phyloP scores from a whole-genome alignment of 208 protist genomes.

The Trypanosoma mega region DNA sequence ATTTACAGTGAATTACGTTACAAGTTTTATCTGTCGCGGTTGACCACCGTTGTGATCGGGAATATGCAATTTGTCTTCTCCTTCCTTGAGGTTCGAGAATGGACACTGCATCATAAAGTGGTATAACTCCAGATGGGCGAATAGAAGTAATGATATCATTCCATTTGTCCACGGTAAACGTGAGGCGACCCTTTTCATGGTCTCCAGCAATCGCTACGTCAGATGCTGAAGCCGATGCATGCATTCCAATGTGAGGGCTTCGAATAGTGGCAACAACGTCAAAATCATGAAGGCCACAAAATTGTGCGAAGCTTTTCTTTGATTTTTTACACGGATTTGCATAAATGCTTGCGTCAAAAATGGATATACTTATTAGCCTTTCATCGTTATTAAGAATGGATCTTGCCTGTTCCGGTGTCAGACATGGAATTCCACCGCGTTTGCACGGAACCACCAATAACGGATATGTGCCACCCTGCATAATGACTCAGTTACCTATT shows the following conservation, averaged over 20 bases:
- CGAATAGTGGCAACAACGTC: conserved; percentile 52
- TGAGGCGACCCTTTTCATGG: conserved; percentile 62
- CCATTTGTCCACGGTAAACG: conserved; percentile 52
- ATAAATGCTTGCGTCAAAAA: conserved; percentile 73
- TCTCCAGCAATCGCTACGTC: conserved; percentile 50
- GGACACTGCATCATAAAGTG: conserved; percentile 52
- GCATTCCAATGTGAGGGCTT: conserved; percentile 62
- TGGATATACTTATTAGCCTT: conserved; percentile 52
- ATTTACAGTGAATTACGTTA: conserved; percentile 11
- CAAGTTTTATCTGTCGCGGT: conserved; percentile 2
- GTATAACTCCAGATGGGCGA: conserved; percentile 46
- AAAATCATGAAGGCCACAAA: conserved; percentile 65
- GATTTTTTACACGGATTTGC: conserved; percentile 37
- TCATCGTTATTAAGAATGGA: conserved; percentile 59
- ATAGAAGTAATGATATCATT: conserved; percentile 45
- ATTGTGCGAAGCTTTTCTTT: conserved; percentile 39
- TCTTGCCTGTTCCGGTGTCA: conserved; percentile 66
- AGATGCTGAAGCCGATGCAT: conserved; percentile 52
- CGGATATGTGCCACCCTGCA: conserved; percentile 14
- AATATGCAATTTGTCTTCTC: conserved; percentile 39
- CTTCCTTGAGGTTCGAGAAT: conserved; percentile 39
- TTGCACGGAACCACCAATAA: conserved; percentile 63
- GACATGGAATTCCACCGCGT: conserved; percentile 50
- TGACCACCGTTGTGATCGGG: conserved; percentile 44
- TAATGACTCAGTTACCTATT: too few species aligned